Evolutionary conservation across 306 rosid genomes (phyloP).

Genomic region (Fragaria vesca): DNA sequence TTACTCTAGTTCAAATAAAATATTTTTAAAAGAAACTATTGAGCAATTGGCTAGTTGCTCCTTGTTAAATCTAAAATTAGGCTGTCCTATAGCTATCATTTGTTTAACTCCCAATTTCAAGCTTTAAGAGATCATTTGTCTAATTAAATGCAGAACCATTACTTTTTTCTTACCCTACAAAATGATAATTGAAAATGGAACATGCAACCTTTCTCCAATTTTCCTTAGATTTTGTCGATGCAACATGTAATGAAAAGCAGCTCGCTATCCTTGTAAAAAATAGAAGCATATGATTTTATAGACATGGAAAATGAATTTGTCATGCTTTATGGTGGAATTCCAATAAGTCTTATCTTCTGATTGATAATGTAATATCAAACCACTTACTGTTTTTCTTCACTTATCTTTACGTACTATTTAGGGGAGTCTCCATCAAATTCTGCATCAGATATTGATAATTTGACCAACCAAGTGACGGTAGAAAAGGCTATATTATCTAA

Average conservation of each 20-base stretch:
- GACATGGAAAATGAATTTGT: background rate
- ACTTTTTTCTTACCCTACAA: background rate
- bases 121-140: background rate
- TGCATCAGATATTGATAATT: slow-evolving; percentile 74
- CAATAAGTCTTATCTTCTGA: background rate
- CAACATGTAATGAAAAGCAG: background rate
- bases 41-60: background rate
- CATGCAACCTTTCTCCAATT: background rate
- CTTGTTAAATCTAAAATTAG: background rate
- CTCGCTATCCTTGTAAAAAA: too few species aligned
- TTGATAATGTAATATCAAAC: slow-evolving; percentile 2
- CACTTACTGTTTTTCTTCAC: slow-evolving; percentile 1
- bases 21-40: background rate
- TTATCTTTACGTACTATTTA: slow-evolving; percentile 18
- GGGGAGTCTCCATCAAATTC: slow-evolving; percentile 84
- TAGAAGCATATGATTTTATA: background rate
- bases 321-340: background rate
- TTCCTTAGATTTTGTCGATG: background rate
- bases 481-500: slow-evolving; percentile 49
- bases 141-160: background rate
- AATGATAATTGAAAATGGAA: background rate
- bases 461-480: slow-evolving; percentile 46
- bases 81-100: background rate
- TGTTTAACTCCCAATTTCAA: background rate
- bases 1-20: background rate